Evolutionary conservation across 805 yeast species (phyloP), one percentile per base, ranked within the genome.

Genomic region (Nakazawaea anatomiae): DNA sequence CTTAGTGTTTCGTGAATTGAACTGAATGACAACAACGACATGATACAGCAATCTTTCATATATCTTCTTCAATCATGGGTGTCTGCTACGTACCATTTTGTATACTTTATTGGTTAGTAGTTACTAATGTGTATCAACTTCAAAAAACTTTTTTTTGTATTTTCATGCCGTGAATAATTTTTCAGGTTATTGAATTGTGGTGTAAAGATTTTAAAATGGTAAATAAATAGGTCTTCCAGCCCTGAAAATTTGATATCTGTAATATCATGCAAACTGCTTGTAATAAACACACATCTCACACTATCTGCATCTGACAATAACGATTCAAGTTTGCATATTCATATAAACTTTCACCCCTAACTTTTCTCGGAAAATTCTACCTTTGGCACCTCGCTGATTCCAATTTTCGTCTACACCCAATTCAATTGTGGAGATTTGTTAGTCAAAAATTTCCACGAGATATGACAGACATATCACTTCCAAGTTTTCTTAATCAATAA

Each of bases 1-100:
- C 18, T 25, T 28, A 40, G 31, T 40, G 43, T 25, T 40, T 25
- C 29, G 9, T 7, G 5, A 28, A 9, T 25, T 9, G 8, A 32
- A 9, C 11, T 11, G 35, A 32, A 32, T 9, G 35, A 32, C 35
- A 38, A 38, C 18, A 38, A 38, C 40, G 18, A 38, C 40, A n/a
- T 6, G 10, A 38, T 18, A 31, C 8, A n/a, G 12, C 36, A 11
- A 12, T 35, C 42, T 38, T 28, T 9, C 25, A 9, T 29, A 9
- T 29, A 12, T 38, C 36, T n/a, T 27, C 27, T 18, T 18, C 18
- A 10, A 18, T 18, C 39, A 32, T 34, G 9, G 2, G 12, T 34
- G 12, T 8, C 14, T 35, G 27, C 6, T 38, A 44, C 47, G 36
- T 44, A 44, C 47, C 47, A 44, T 44, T 44, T 44, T 44, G 42